Evolutionary conservation across 208 protist species (phyloP), one percentile per base, ranked within the genome.

Genomic region (Wallacemonas sp.): DNA sequence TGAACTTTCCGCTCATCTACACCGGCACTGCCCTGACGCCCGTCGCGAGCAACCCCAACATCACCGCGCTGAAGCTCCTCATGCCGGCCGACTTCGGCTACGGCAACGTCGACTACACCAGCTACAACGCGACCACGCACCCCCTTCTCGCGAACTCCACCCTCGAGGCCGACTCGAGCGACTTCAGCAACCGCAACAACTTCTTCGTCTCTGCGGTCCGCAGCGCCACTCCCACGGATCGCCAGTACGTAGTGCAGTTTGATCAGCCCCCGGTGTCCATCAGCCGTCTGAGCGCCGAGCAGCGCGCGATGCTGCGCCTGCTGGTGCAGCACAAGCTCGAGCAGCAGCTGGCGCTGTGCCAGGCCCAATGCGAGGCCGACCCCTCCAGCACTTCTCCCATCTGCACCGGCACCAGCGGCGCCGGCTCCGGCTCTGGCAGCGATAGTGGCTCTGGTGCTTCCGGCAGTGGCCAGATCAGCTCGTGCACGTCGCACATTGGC

Each of bases 1-100:
- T 93, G 18, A 3, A 67, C 14, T 93, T 87, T 62, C 54, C 67
- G 0, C 73, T 67, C 44, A 88, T 93, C 67, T 93, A 93, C 76
- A 79, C 76, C 8, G 55, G 73, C 57, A 54, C 59, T 0, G 55
- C 77, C 5, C 11, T 41, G 42, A 61, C 55, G 25, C 39, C 57
- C 1, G 62, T 79, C 20, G 59, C 67, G 42, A 57, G 10, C 12
- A 75, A 63, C 29, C 59, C 64, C 16, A 88, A 90, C 62, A 74
- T 87, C 44, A 84, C 71, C 31, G 62, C 61, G 2, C 50, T 84
- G n/a, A 92, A 92, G 70, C 77, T 92, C 48, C 74, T 92, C 18
- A 84, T 92, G 79, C 82, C 86, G 5, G 76, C 61, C 29, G 42
- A 70, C 22, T 89, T 89, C 33, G 77, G 75, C 33, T 55, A 63